Percentiles rank a stretch among this genome's conserved stretches.
These are phyloP conservation scores for Stagonosporopsis vannaccii DNA, from an alignment of 2,329 filamentous ascomycete species.

Conservation along the genomic window DNA sequence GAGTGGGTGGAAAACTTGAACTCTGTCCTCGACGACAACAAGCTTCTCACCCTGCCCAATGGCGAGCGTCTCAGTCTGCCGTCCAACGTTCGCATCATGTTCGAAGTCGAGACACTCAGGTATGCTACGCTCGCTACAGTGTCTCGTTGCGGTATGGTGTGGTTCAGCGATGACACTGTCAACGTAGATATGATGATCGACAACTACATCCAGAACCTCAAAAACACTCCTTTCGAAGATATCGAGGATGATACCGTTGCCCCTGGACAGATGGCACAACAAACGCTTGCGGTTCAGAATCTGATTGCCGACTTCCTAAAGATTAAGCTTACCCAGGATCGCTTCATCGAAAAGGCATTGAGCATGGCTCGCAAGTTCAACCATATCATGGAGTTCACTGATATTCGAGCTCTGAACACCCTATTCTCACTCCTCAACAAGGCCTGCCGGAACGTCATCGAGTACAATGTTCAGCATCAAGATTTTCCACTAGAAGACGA, in stretches of 20 bases:
- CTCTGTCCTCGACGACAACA: slow-evolving; percentile 99
- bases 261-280: slow-evolving; percentile 58
- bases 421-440: slow-evolving; percentile 97
- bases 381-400: slow-evolving; percentile 99
- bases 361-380: slow-evolving; percentile 78
- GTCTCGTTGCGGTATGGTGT: slow-evolving; percentile 99
- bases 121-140: slow-evolving; percentile 99
- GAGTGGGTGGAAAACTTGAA: slow-evolving; percentile 99
- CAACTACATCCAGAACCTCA: slow-evolving; percentile 86
- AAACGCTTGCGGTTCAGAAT: slow-evolving; percentile 78
- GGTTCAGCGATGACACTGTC: slow-evolving; percentile 99
- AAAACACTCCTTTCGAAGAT: slow-evolving; percentile 87
- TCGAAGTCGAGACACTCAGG: slow-evolving; percentile 96
- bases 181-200: slow-evolving; percentile 90
- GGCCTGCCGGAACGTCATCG: slow-evolving; percentile 86
- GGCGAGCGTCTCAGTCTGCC: slow-evolving; percentile 96
- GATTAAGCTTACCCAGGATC: slow-evolving; percentile 76
- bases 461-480: slow-evolving; percentile 93
- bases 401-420: slow-evolving; percentile 87
- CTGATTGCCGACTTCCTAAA: slow-evolving; percentile 82
- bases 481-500: slow-evolving; percentile 93
- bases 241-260: slow-evolving; percentile 89
- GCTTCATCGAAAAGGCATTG: slow-evolving; percentile 81
- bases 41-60: slow-evolving; percentile 93
- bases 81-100: slow-evolving; percentile 97